phyloP scores from a whole-genome alignment of 306 rosid species.

The Erythrophleum fordii region DNA sequence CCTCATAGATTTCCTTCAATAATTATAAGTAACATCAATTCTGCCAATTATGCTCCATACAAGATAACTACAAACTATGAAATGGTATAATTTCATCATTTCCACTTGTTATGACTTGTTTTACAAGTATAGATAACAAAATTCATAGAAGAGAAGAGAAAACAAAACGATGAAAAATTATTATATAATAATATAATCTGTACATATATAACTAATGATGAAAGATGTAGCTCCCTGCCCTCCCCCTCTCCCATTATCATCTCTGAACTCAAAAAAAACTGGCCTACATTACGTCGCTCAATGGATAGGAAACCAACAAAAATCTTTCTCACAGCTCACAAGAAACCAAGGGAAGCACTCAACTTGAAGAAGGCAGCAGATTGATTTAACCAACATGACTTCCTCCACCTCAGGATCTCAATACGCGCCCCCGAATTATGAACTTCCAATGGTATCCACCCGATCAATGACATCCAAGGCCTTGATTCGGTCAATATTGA shows the following conservation, averaged over 20 bases:
- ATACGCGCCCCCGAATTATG: constrained; percentile 35
- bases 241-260: constrained; percentile 39
- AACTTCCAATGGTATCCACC: constrained; percentile 75
- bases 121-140: constrained; percentile 28
- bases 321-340: constrained; percentile 35
- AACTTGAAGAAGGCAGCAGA: constrained; percentile 36
- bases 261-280: constrained; percentile 36
- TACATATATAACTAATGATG: constrained; percentile 48
- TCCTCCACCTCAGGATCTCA: constrained; percentile 28
- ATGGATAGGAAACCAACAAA: constrained; percentile 37
- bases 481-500: constrained; percentile 70
- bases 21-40: not conserved
- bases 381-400: not conserved
- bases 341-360: constrained; percentile 39
- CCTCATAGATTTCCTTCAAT: not conserved
- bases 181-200: constrained; percentile 53
- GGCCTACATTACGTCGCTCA: constrained; percentile 35
- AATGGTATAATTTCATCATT: not conserved
- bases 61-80: not conserved
- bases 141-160: constrained; percentile 21
- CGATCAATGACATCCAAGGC: constrained; percentile 87
- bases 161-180: constrained; percentile 35
- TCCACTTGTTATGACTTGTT: constrained; percentile 1
- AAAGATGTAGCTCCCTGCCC: constrained; percentile 37
- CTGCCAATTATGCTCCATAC: not conserved